Conservation (phyloP, 2,329 filamentous ascomycete species). For the Cladosporium phlei region DNA sequence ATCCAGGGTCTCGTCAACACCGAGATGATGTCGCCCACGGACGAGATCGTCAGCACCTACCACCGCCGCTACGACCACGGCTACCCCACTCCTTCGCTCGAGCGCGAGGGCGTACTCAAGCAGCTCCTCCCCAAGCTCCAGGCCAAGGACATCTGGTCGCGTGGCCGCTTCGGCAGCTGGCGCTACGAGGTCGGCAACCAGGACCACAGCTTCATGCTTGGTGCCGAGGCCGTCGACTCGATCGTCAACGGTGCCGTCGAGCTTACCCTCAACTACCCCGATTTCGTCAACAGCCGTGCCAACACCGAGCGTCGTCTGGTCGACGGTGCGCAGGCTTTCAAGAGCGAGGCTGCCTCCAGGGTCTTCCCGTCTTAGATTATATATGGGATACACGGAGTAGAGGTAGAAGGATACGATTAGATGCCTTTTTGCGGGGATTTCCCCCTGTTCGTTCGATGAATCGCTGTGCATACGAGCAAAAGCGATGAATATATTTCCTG, state of each 20-base stretch:
- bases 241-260: slow-evolving; percentile 86
- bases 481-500: too few relatives aligned
- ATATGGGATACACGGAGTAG: too few relatives aligned
- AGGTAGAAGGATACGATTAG: too few relatives aligned
- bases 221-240: slow-evolving; percentile 87
- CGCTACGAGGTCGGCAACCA: slow-evolving; percentile 96
- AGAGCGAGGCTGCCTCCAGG: slow-evolving; percentile 28
- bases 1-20: slow-evolving; percentile 98
- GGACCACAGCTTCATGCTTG: slow-evolving; percentile 96
- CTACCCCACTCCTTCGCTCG: slow-evolving; percentile 90
- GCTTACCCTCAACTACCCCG: slow-evolving; percentile 91
- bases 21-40: slow-evolving; percentile 82
- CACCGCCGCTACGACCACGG: slow-evolving; percentile 97
- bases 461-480: too few relatives aligned
- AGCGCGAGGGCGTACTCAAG: slow-evolving; percentile 91
- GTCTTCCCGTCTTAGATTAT: not conserved
- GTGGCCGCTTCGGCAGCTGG: slow-evolving; percentile 97
- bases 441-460: too few relatives aligned
- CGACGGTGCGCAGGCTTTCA: slow-evolving; percentile 58
- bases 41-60: slow-evolving; percentile 97
- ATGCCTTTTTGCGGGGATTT: too few relatives aligned
- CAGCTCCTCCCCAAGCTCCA: slow-evolving; percentile 89
- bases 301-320: slow-evolving; percentile 62
- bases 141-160: slow-evolving; percentile 85
- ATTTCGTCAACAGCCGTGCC: slow-evolving; percentile 79